Evolutionary conservation across 371 early-diverging fungal genomes (phyloP), one percentile per base, ranked within the genome.

Genomic region (Nosema muscidifuracis): DNA sequence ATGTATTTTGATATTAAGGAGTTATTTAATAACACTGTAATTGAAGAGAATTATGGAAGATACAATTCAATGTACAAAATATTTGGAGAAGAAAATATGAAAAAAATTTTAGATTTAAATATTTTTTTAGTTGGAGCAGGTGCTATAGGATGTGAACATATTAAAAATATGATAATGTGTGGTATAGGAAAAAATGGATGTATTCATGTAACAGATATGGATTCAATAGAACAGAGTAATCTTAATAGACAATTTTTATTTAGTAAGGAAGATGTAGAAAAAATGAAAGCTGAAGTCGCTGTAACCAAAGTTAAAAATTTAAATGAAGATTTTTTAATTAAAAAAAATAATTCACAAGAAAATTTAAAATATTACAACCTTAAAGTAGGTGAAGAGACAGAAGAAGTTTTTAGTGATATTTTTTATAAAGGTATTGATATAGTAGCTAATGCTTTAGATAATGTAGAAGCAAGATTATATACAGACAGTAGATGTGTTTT

Each of bases 91-190:
- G 87, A 87, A 53, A 92, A 91, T 86, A 90, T 94, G 79, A 85
- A 90, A 57, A 89, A 87, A 80, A 84, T 99, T 60, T 86, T 88
- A 20, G 89, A 92, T 80, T 84, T 87, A 43, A 87, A 89, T 62
- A 87, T 93, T 77, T 98, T 99, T 87, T 84, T 97, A 38, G 96
- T 98, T 38, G 99, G 99, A 58, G 90, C 98, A 50, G 99, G 99
- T 57, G 99, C 99, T 6, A 99, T 99, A 81, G 99, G 99, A 60
- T 99, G 99, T 85, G 99, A 99, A 84, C 95, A 97, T 92, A 86
- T 99, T 58, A 99, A 99, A 86, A 97, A 97, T 85, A 93, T 95
- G 90, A 91, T 92, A 28, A 89, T 97, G 92, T 91, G 95, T 87
- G 99, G 99, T 53, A 83, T 97, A 50, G 95, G 92, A 28, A 84